Evolutionary conservation across 1,139 yeast genomes (phyloP).

Genomic region (Sugiyamaella grinbergsii): DNA sequence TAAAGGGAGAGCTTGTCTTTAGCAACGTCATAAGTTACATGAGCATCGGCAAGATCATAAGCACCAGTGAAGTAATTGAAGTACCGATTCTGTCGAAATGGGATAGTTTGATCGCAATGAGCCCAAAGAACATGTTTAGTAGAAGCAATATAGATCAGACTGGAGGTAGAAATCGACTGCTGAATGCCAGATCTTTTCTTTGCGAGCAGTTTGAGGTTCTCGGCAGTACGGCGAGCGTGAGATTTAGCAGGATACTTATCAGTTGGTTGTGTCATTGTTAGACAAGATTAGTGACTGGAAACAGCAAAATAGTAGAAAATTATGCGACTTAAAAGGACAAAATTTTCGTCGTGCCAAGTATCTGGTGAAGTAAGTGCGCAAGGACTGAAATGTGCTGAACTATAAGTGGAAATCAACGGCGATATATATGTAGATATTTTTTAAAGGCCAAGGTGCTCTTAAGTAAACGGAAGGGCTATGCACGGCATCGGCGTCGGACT

Average conservation of each 20-base stretch:
- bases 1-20: conserved; percentile 66
- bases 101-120: conserved; percentile 77
- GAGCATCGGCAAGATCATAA: conserved; percentile 69
- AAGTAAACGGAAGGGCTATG: too few species aligned
- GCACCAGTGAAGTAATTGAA: conserved; percentile 89
- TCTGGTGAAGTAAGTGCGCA: neutral
- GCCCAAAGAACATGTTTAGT: conserved; percentile 63
- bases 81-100: conserved; percentile 86
- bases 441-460: too few species aligned
- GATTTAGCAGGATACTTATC: conserved; percentile 59
- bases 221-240: conserved; percentile 52
- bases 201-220: conserved; percentile 40
- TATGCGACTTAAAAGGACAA: too few species aligned
- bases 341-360: too few species aligned
- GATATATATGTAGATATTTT: neutral
- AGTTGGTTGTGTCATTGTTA: conserved; percentile 3
- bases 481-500: conserved; percentile 6
- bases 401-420: neutral
- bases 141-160: conserved; percentile 64
- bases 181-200: conserved; percentile 29
- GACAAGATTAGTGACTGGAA: too few species aligned
- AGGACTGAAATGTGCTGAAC: neutral
- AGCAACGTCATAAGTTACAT: conserved; percentile 59
- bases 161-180: conserved; percentile 25
- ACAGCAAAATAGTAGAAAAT: too few species aligned